Evolutionary conservation across 352 stramenopile species (phyloP).

Genomic region (Peronospora destructor): DNA sequence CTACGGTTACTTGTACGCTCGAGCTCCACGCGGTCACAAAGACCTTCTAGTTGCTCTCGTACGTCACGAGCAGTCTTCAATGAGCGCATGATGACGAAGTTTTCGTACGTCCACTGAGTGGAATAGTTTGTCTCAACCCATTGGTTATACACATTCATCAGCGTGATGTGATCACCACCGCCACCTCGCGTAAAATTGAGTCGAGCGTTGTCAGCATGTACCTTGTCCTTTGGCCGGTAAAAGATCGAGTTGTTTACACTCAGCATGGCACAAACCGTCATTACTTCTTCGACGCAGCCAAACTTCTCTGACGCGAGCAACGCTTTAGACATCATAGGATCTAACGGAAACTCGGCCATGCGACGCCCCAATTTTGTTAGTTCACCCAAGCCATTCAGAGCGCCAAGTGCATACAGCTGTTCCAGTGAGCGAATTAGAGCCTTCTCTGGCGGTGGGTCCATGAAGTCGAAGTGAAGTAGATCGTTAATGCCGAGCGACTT

Average conservation of each 20-base stretch:
- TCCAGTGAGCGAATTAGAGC: conserved; percentile 97
- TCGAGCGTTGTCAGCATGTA: conserved; percentile 97
- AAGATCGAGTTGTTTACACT: conserved; percentile 98
- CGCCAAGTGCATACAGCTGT: conserved; percentile 98
- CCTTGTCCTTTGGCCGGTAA: conserved; percentile 98
- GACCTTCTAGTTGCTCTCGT: conserved; percentile 95
- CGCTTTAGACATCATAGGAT: conserved; percentile 93
- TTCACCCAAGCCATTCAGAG: conserved; percentile 97
- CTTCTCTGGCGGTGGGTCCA: conserved; percentile 98
- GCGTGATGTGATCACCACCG: conserved; percentile 94
- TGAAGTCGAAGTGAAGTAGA: conserved; percentile 99
- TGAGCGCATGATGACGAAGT: conserved; percentile 94
- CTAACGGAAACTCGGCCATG: conserved; percentile 94
- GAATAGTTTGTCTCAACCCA: conserved; percentile 98
- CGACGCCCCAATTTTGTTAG: conserved; percentile 93
- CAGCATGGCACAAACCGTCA: conserved; percentile 97
- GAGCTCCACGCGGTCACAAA: conserved; percentile 99
- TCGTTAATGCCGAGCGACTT: conserved; percentile 99
- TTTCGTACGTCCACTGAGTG: conserved; percentile 93
- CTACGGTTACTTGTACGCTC: conserved; percentile 77
- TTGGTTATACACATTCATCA: conserved; percentile 97
- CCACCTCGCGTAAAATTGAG: conserved; percentile 96
- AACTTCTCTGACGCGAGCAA: conserved; percentile 90
- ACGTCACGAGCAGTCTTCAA: conserved; percentile 98
- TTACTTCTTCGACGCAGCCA: conserved; percentile 89